These are phyloP conservation scores for Pseudogymnoascus sp. DNA, from an alignment of 2,329 filamentous ascomycete genomes.

Conservation along the genomic window DNA sequence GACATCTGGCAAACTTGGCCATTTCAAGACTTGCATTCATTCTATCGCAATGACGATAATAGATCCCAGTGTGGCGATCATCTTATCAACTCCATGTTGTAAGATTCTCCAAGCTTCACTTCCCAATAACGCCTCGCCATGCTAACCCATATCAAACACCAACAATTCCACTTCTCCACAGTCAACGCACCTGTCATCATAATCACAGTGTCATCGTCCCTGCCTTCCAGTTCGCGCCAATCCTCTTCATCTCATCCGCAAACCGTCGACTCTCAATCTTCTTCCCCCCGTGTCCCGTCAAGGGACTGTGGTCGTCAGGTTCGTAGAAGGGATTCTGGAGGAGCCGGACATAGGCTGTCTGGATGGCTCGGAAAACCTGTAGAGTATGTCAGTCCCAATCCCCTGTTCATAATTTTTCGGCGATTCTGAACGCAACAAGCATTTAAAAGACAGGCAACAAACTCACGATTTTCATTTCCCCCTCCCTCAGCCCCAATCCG, in stretches of 20 bases:
- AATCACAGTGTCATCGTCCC: slow-evolving; percentile 33
- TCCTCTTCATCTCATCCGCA: slow-evolving; percentile 69
- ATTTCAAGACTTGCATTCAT: background rate
- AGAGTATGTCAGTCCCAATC: slow-evolving; percentile 11
- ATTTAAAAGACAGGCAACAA: background rate
- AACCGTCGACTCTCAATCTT: slow-evolving; percentile 79
- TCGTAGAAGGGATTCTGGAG: slow-evolving; percentile 93
- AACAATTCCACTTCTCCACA: background rate
- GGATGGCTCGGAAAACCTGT: slow-evolving; percentile 79
- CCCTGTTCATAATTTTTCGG: background rate
- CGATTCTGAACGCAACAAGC: background rate
- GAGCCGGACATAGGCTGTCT: slow-evolving; percentile 81
- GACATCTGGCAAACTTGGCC: background rate
- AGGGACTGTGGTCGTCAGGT: slow-evolving; percentile 71
- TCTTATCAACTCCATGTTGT: background rate
- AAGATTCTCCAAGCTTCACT: background rate
- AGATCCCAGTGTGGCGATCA: background rate
- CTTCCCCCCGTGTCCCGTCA: slow-evolving; percentile 44
- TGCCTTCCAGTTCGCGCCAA: slow-evolving; percentile 78
- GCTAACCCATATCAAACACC: background rate
- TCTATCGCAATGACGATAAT: background rate
- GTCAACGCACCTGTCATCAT: background rate
- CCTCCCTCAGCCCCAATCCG: slow-evolving; percentile 65
- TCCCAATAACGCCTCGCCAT: slow-evolving; percentile 1
- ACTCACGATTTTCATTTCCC: slow-evolving; percentile 75